Conservation (phyloP, 179 eudicot genomes). For the Spergularia azorica region DNA sequence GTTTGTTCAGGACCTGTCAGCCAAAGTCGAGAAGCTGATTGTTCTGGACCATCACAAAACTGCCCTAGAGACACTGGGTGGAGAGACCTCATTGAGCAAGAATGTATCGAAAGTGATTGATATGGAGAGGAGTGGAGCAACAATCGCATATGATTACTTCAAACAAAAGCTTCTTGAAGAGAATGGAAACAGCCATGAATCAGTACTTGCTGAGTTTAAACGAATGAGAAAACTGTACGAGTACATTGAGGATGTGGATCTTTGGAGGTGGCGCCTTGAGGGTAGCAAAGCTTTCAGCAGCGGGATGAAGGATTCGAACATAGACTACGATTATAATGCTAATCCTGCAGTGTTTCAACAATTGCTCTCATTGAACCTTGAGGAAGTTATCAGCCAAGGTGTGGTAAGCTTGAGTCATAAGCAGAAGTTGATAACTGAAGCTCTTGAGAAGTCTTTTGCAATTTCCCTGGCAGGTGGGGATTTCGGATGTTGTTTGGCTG, state of each 20-base stretch:
- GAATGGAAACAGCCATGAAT: conserved; percentile 3
- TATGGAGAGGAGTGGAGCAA: conserved; percentile 89
- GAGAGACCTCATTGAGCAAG: conserved; percentile 29
- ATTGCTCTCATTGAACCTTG: conserved; percentile 58
- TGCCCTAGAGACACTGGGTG: conserved; percentile 53
- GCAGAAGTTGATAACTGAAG: conserved; percentile 59
- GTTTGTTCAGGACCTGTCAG: conserved; percentile 54
- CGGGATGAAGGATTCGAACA: conserved; percentile 64
- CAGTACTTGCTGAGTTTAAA: conserved; percentile 36
- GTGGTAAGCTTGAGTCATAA: conserved; percentile 48
- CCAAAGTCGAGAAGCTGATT: conserved; percentile 57
- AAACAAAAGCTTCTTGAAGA: conserved; percentile 53
- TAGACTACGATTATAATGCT: conserved; percentile 49
- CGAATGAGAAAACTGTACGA: conserved; percentile 51
- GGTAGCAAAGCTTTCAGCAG: conserved; percentile 79
- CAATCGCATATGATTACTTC: conserved; percentile 79
- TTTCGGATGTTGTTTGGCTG: conserved; percentile 69
- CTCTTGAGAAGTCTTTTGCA: conserved; percentile 61
- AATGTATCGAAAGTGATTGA: conserved; percentile 58
- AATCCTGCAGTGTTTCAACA: conserved; percentile 67
- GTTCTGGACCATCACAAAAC: conserved; percentile 89
- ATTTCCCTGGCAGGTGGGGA: conserved; percentile 61
- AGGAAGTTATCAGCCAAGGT: conserved; percentile 57
- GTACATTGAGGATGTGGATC: conserved; percentile 75
- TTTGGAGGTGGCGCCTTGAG: conserved; percentile 79